Conservation (phyloP, 129 eudicot genomes). For the Pittosporum tobira region DNA sequence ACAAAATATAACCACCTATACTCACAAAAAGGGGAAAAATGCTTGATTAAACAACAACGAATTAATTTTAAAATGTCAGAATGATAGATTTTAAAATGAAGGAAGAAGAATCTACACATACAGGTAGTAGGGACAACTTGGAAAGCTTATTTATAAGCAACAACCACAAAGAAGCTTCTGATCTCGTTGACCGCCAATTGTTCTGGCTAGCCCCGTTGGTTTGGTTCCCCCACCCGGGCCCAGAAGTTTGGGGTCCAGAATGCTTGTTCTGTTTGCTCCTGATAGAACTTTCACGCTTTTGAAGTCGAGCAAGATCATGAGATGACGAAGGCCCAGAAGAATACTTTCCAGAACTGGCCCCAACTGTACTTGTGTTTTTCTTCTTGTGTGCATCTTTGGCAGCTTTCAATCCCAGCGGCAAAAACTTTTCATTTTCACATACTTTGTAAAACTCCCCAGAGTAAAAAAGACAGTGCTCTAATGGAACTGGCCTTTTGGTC, state of each 20-base stretch:
- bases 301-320: conserved; percentile 42
- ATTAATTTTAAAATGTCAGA: background rate
- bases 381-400: conserved; percentile 72
- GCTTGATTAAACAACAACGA: background rate
- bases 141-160: conserved; percentile 72
- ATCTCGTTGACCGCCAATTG: conserved; percentile 55
- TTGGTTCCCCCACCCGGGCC: conserved; percentile 41
- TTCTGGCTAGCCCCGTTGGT: conserved; percentile 34
- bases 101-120: conserved; percentile 30
- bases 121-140: conserved; percentile 80
- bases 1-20: conserved; percentile 93
- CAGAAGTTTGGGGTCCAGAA: conserved; percentile 47
- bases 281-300: conserved; percentile 40
- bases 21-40: conserved; percentile 6
- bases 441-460: conserved; percentile 86
- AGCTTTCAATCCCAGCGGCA: conserved; percentile 72
- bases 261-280: conserved; percentile 74
- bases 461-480: conserved; percentile 91
- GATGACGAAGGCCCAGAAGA: conserved; percentile 44
- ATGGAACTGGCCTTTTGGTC: conserved; percentile 91
- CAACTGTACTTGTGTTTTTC: conserved; percentile 35
- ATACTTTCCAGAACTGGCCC: conserved; percentile 38
- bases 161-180: conserved; percentile 82
- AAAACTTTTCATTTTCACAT: conserved; percentile 74
- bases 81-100: background rate